Percentiles rank a stretch among this genome's conserved stretches.
These are phyloP conservation scores for Neoboletus subvelutipes DNA, from an alignment of 768 basidiomycete genomes.

Conservation along the genomic window DNA sequence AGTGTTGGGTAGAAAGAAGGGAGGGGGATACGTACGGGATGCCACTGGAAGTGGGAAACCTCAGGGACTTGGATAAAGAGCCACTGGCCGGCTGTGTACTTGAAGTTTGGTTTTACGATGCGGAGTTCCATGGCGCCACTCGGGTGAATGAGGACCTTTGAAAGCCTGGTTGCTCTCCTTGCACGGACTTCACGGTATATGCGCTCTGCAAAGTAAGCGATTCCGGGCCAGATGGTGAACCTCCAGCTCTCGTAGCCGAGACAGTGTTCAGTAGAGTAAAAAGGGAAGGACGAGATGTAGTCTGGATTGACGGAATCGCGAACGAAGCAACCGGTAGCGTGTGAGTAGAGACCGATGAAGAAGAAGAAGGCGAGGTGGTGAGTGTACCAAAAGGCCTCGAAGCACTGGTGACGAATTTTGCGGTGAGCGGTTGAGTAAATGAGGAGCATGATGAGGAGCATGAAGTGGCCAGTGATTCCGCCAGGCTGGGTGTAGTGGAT, in stretches of 20 bases:
- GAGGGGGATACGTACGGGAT: constrained; percentile 67
- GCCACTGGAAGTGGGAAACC: constrained; percentile 84
- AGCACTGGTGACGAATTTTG: constrained; percentile 85
- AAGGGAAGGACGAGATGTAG: constrained; percentile 70
- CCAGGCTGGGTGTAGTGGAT: constrained; percentile 90
- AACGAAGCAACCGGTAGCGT: constrained; percentile 94
- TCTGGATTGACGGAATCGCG: constrained; percentile 80
- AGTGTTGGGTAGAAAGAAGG: neutral
- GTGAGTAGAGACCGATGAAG: constrained; percentile 86
- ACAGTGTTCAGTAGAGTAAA: constrained; percentile 85
- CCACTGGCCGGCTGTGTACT: constrained; percentile 91
- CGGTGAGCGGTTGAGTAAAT: constrained; percentile 92
- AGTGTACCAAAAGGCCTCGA: constrained; percentile 97
- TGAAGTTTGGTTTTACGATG: constrained; percentile 88
- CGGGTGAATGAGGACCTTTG: constrained; percentile 87
- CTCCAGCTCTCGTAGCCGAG: constrained; percentile 91
- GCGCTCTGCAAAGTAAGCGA: constrained; percentile 87
- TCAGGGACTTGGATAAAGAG: constrained; percentile 88
- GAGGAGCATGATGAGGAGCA: constrained; percentile 90
- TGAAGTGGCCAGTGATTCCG: constrained; percentile 94
- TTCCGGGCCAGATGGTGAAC: constrained; percentile 89
- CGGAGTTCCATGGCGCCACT: constrained; percentile 93
- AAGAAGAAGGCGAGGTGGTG: constrained; percentile 95
- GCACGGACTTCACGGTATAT: constrained; percentile 82
- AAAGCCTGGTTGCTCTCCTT: constrained; percentile 71